Conservation (phyloP, 768 basidiomycete genomes). For the Neoboletus magnificus region DNA sequence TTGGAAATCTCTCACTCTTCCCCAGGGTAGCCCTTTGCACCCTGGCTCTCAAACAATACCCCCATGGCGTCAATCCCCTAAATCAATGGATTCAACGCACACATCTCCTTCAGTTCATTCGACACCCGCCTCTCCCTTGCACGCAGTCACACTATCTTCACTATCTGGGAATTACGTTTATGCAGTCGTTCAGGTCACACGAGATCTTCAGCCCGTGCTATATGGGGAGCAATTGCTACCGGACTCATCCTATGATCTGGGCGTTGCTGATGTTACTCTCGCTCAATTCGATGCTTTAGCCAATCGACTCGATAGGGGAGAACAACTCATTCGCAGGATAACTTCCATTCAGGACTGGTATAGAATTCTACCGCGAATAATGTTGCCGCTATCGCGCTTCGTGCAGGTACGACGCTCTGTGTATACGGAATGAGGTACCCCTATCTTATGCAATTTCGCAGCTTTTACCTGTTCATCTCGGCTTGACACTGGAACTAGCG, state of each 20-base stretch:
- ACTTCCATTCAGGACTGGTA: slow-evolving; percentile 44
- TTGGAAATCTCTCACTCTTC: slow-evolving; percentile 76
- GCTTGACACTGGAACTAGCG: slow-evolving; percentile 81
- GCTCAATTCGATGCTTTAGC: slow-evolving; percentile 76
- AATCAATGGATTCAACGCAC: slow-evolving; percentile 51
- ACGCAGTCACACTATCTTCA: slow-evolving; percentile 81
- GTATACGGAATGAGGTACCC: slow-evolving; percentile 1
- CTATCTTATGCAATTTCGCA: slow-evolving; percentile 28
- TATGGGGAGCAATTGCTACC: slow-evolving; percentile 78
- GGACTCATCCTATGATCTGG: slow-evolving; percentile 65
- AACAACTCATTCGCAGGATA: slow-evolving; percentile 31
- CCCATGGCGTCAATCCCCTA: slow-evolving; percentile 33
- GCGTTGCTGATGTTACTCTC: slow-evolving; percentile 80
- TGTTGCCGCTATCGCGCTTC: slow-evolving; percentile 74
- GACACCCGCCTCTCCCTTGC: slow-evolving; percentile 42
- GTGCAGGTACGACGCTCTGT: slow-evolving; percentile 53
- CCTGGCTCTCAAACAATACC: slow-evolving; percentile 37
- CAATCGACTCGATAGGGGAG: slow-evolving; percentile 42
- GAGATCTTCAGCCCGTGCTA: slow-evolving; percentile 86
- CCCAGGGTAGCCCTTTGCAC: slow-evolving; percentile 28
- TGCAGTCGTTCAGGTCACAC: slow-evolving; percentile 85
- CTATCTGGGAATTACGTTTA: slow-evolving; percentile 87
- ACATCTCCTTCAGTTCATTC: slow-evolving; percentile 71
- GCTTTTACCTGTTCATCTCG: slow-evolving; percentile 59
- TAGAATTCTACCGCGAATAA: slow-evolving; percentile 43